These are phyloP conservation scores for Fistulifera pelliculosa DNA, from an alignment of 108 stramenopile genomes.

Conservation along the genomic window DNA sequence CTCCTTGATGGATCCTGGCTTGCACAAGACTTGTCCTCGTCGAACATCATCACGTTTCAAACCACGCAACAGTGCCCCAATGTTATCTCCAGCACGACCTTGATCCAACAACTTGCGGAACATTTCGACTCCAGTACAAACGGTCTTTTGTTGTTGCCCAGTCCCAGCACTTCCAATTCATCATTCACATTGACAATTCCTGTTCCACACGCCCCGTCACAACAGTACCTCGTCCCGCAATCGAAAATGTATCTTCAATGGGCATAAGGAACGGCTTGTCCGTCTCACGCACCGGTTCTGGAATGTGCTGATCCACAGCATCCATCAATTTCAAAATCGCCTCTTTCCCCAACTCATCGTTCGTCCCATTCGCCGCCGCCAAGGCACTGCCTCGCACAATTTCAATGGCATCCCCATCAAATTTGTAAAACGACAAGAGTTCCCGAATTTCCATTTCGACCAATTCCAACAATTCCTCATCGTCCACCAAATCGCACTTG, in stretches of 20 bases:
- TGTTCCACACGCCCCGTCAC: constrained; percentile 97
- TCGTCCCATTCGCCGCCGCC: constrained; percentile 88
- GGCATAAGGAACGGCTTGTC: constrained; percentile 99
- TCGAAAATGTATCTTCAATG: constrained; percentile 98
- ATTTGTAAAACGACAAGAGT: constrained; percentile 94
- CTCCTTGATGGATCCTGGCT: constrained; percentile 75
- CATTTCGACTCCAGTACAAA: constrained; percentile 99
- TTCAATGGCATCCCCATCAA: constrained; percentile 93
- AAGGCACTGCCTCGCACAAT: constrained; percentile 97
- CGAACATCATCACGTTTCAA: constrained; percentile 94
- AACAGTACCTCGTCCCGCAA: constrained; percentile 98
- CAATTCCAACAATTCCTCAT: constrained; percentile 96
- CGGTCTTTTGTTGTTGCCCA: constrained; percentile 76
- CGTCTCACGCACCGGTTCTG: constrained; percentile 84
- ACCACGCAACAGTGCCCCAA: constrained; percentile 93
- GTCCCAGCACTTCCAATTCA: constrained; percentile 89
- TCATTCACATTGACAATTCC: constrained; percentile 92
- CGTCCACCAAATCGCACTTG: constrained; percentile 97
- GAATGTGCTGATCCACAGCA: constrained; percentile 87
- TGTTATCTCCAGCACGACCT: constrained; percentile 98
- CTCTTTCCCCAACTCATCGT: constrained; percentile 78
- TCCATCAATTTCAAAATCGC: constrained; percentile 92
- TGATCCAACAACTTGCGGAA: constrained; percentile 95
- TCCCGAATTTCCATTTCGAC: constrained; percentile 99
- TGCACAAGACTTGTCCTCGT: constrained; percentile 93